Base-by-base conservation (phyloP, 495 filamentous ascomycete species). In the Hyaloscypha bicolor region DNA sequence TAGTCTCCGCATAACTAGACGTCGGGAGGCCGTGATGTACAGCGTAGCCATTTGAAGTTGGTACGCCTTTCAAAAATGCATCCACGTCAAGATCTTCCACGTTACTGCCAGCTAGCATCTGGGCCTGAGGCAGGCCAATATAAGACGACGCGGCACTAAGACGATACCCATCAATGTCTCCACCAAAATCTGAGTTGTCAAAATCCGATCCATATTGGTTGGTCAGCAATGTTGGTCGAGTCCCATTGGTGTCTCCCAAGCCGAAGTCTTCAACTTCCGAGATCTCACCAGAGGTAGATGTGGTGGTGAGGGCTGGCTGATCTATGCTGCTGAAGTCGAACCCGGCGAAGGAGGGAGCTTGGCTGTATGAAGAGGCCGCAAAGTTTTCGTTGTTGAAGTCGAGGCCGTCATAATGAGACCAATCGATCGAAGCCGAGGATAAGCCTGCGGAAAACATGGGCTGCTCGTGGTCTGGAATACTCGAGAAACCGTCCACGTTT, bases 221-320 rank as follows among this genome's bases (percentile, higher is more conserved):
- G 30, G 45, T 68, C 19, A 70, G 16, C 30, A 72, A 35, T 21
- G 62, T 30, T 55, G 70, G 69, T 9, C 65, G 61, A 32, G 51
- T 63, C 4, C 48, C 39, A 33, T 32, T 48, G 31, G 37, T 59
- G 14, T 72, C 69, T 16, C 61, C 63, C 30, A 53, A 55, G 3
- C 59, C 60, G n/a, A 72, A 70, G 58, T 93, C 91, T 62, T 91
- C 90, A 16, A 85, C 85, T 75, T 93, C 90, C 16, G 90, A 93
- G 33, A 90, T 86, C 67, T 92, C 90, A 35, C 90, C 90, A 2
- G 90, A 92, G 9, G 88, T 93, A 4, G 90, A 92, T 2, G 89
- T 89, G 8, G 85, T 76, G 16, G 80, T 81, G 64, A 88, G 79
- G 6, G 83, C 86, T 57, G 85, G 79, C 57, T 82, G 82, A 64